Base-by-base conservation (phyloP, 805 yeast species). In the Teunomyces aglyptinius region DNA sequence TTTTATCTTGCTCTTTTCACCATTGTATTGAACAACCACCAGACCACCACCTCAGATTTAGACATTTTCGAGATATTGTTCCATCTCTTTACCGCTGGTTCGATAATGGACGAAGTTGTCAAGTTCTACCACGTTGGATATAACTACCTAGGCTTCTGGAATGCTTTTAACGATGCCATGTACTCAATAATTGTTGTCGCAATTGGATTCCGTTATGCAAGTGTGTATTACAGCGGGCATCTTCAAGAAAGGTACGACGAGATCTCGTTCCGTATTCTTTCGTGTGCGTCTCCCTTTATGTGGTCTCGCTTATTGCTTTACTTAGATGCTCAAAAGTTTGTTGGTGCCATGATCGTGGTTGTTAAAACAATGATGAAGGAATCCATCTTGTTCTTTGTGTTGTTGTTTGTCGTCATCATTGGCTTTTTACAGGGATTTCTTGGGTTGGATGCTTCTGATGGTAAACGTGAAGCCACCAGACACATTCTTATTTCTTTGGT, bases 261-360 rank as follows among this genome's bases (percentile, higher is more conserved):
- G 51, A 70, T 81, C 5, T 77, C 95, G 0, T 88, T 82, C 61
- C 70, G 95, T 50, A 62, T 88, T 2, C 65, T 89, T 41, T 83
- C 96, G 0, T 77, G 90, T 57, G 90, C 87, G 11, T 86, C 96
- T 5, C 96, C 96, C 2, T 72, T 89, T 53, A 83, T 89, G 78
- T 89, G 96, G 95, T 77, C 86, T 2, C 75, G 97, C 42, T 69
- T 89, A 42, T 67, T 89, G 46, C 73, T 89, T 31, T 89, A 76
- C 64, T 74, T 89, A 55, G 97, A 89, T 60, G 85, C 91, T 8
- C 82, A 83, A 53, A 78, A 79, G 55, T 89, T 89, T 63, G 87
- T 89, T 41, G 97, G 97, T 34, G 88, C 90, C 2, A 86, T 89
- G 89, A 78, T 89, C 51, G 92, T 89, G 24, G 92, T 89, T 4